Evolutionary conservation across 2,329 filamentous ascomycete genomes (phyloP).

Genomic region (Epichloe baconii): DNA sequence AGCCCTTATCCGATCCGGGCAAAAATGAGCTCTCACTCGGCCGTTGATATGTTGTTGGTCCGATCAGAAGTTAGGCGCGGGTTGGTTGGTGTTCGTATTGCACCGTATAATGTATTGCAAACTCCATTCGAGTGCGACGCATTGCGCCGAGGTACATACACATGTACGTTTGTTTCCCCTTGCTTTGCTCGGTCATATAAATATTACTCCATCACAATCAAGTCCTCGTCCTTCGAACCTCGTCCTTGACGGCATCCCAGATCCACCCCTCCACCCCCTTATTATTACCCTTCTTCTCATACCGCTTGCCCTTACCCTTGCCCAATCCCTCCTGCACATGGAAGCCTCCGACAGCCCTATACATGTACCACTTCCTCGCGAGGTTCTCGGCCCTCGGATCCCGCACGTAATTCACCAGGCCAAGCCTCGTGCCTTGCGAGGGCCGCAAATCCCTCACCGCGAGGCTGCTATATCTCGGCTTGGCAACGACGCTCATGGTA

Average conservation of each 20-base stretch:
- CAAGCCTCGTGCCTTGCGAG: conserved; percentile 15
- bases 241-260: conserved; percentile 26
- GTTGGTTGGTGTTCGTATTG: no score
- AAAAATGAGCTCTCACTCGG: no score
- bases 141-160: no score
- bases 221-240: conserved; percentile 14
- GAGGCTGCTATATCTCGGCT: conserved; percentile 35
- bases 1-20: no score
- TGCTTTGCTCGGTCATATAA: no score
- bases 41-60: no score
- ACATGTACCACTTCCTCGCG: conserved; percentile 26
- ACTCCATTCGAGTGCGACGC: no score
- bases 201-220: neutral
- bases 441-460: conserved; percentile 25
- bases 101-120: no score
- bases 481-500: conserved; percentile 42
- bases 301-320: conserved; percentile 2
- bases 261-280: conserved; percentile 26
- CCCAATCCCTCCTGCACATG: conserved; percentile 20
- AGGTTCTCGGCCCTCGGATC: conserved; percentile 22
- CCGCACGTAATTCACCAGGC: conserved; percentile 29
- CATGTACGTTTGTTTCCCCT: no score
- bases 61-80: no score
- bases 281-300: conserved; percentile 11
- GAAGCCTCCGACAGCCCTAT: conserved; percentile 25